These are phyloP conservation scores for Lagenidium giganteum DNA, from an alignment of 352 stramenopile genomes.

Conservation along the genomic window DNA sequence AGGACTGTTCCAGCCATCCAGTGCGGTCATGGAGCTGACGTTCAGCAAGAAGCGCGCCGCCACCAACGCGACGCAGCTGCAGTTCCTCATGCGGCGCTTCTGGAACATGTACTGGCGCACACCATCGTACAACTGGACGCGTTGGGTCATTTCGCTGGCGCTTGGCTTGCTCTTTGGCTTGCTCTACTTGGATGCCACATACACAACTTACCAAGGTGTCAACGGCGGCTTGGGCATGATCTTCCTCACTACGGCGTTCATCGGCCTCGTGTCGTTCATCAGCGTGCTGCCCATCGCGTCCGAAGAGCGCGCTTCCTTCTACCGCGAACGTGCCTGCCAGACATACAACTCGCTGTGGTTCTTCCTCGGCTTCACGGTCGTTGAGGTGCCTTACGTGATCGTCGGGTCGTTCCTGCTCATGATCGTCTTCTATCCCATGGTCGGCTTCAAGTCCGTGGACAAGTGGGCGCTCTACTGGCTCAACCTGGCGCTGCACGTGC, in stretches of 20 bases:
- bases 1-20: slow-evolving; percentile 26
- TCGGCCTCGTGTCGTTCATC: slow-evolving; percentile 74
- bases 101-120: slow-evolving; percentile 65
- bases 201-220: slow-evolving; percentile 41
- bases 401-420: slow-evolving; percentile 17
- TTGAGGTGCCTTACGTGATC: slow-evolving; percentile 50
- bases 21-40: slow-evolving; percentile 14
- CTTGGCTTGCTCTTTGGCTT: slow-evolving; percentile 80
- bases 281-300: slow-evolving; percentile 73
- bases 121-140: slow-evolving; percentile 84
- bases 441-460: slow-evolving; percentile 15
- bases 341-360: slow-evolving; percentile 79
- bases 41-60: slow-evolving; percentile 47
- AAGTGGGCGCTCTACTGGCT: slow-evolving; percentile 20
- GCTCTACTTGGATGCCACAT: slow-evolving; percentile 49
- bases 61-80: slow-evolving; percentile 23
- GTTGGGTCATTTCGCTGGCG: slow-evolving; percentile 62
- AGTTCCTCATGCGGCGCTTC: slow-evolving; percentile 47
- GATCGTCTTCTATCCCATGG: slow-evolving; percentile 29
- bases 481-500: slow-evolving; percentile 13
- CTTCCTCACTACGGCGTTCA: slow-evolving; percentile 83
- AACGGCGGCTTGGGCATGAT: slow-evolving; percentile 77
- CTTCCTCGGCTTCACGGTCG: slow-evolving; percentile 49
- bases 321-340: slow-evolving; percentile 69
- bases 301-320: slow-evolving; percentile 85